Base-by-base conservation (phyloP, 495 filamentous ascomycete genomes). In the Penicillium soppii region DNA sequence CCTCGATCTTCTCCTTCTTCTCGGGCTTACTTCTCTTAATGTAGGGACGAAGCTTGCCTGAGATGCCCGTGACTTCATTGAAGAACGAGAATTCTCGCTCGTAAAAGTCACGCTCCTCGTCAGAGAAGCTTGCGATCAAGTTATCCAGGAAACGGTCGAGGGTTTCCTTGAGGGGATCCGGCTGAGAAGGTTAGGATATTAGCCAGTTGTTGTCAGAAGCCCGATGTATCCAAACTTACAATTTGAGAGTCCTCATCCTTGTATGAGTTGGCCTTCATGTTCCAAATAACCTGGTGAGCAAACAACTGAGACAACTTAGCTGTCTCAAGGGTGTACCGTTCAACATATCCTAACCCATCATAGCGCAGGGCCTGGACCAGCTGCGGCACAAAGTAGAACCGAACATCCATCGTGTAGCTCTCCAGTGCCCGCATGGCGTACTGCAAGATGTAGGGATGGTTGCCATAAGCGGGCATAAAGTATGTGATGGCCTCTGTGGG, bases 251-350 rank as follows among this genome's bases (percentile, higher is more conserved):
- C 91, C 56, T 99, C 92, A 59, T 99, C 95, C 67, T 96, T 97
- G 73, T 90, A 99, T 2, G 91, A 85, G 65, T 99, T 99, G 17
- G 95, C 95, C 63, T 95, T 97, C 87, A 99, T 99, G 65, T 97
- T 99, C 95, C 95, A 99, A 54, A 99, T 97, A 52, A 99, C 97
- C 53, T 99, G 95, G 68, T 99, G 95, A 6, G 95, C 91, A 66
- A 99, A 99, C 1, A 97, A 74, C 64, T 97, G 95, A 20, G 92
- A 97, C 60, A 94, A 89, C 57, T 92, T 92, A 1, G 90, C 92
- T 4, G 95, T 95, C 73, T 99, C 94, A 19, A 96, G 77, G 25
- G 97, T 97, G 57, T 97, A 97, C 52, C 94, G 81, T 63, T 97
- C 92, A 1, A 96, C 92, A 65, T 97, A 97, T 33, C 95, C 94